These are phyloP conservation scores for Microdochium paspali DNA, from an alignment of 2,329 filamentous ascomycete species.

Conservation along the genomic window DNA sequence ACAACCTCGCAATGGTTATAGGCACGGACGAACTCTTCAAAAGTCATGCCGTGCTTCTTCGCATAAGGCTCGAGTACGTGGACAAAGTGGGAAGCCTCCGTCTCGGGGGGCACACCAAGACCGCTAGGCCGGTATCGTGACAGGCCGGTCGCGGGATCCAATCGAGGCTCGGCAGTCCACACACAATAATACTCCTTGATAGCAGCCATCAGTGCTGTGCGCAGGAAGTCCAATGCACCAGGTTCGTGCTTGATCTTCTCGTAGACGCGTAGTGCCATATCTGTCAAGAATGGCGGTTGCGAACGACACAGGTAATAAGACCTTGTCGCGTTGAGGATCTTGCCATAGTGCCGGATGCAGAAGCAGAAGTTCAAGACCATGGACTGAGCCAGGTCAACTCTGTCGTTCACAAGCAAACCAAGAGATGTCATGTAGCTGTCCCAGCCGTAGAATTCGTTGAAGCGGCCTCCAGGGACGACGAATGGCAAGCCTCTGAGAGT, in stretches of 20 bases:
- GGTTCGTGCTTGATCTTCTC: constrained; percentile 85
- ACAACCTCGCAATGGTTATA: constrained; percentile 72
- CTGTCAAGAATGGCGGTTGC: constrained; percentile 92
- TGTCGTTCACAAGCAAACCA: constrained; percentile 76
- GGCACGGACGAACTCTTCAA: constrained; percentile 75
- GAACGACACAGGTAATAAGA: constrained; percentile 93
- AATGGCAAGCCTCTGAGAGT: constrained; percentile 78
- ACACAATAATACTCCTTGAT: constrained; percentile 96
- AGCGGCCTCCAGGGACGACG: constrained; percentile 92
- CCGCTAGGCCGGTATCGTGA: constrained; percentile 81
- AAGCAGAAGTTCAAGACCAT: constrained; percentile 98
- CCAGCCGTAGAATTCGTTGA: constrained; percentile 98
- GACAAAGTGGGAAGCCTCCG: constrained; percentile 77
- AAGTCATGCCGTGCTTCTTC: constrained; percentile 72
- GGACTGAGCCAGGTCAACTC: constrained; percentile 77
- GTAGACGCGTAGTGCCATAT: constrained; percentile 92
- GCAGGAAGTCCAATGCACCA: constrained; percentile 72
- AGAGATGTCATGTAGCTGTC: constrained; percentile 98
- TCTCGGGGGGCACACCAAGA: constrained; percentile 81
- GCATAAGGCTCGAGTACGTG: constrained; percentile 77
- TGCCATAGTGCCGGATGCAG: constrained; percentile 96
- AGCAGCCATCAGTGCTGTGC: constrained; percentile 71
- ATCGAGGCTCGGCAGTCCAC: constrained; percentile 71
- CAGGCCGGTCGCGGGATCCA: constrained; percentile 68
- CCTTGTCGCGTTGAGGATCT: constrained; percentile 93